These are phyloP conservation scores for Marasmius sp. DNA, from an alignment of 1,284 basidiomycete species.

Conservation along the genomic window DNA sequence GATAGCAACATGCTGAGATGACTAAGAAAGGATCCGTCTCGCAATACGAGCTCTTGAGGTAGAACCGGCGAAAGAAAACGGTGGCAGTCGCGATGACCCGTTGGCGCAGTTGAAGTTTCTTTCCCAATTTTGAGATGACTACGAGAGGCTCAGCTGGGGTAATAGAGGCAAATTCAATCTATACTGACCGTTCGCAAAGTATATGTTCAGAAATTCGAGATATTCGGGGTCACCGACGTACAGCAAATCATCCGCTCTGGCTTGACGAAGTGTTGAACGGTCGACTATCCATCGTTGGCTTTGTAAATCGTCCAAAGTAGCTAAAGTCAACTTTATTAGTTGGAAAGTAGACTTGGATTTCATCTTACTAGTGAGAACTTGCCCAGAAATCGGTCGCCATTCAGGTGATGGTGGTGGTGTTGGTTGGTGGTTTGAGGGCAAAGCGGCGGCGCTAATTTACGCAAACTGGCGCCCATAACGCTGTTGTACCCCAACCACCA, in stretches of 20 bases:
- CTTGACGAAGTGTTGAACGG: conserved; percentile 67
- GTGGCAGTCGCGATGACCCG: conserved; percentile 91
- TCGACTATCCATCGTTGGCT: conserved; percentile 91
- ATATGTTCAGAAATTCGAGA: conserved; percentile 80
- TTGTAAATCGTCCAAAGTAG: conserved; percentile 16
- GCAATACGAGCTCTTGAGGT: conserved; percentile 90
- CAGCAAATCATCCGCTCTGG: conserved; percentile 74
- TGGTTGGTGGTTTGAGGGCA: no score
- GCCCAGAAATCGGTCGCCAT: conserved; percentile 81
- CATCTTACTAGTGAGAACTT: conserved; percentile 68
- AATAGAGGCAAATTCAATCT: neutral
- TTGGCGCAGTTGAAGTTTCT: conserved; percentile 82
- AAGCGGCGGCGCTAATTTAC: no score
- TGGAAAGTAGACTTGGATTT: neutral
- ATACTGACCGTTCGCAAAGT: conserved; percentile 76
- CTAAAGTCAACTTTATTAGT: conserved; percentile 17
- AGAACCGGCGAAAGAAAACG: conserved; percentile 93
- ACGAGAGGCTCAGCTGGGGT: conserved; percentile 2
- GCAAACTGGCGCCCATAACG: no score
- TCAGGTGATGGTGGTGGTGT: neutral
- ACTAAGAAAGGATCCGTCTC: conserved; percentile 95
- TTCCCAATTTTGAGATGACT: conserved; percentile 89
- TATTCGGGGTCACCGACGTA: conserved; percentile 76
- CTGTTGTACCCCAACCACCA: no score
- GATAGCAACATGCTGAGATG: conserved; percentile 90